Conservation (phyloP, 108 stramenopile genomes). For the Poteriospumella lacustris region DNA sequence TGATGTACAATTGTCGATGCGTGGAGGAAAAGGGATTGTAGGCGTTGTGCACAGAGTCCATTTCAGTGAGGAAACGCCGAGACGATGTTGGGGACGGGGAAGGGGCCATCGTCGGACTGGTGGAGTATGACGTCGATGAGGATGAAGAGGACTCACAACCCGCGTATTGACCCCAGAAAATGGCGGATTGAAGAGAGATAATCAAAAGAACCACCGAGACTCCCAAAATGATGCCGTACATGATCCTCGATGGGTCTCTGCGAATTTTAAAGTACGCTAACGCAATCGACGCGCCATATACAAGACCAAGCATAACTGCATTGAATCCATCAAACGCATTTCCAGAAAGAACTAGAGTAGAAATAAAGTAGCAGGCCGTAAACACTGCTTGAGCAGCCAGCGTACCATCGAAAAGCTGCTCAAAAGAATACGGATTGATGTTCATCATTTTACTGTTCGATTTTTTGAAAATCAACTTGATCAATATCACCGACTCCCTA, state of each 20-base stretch:
- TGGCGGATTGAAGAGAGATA: neutral
- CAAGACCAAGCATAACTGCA: neutral
- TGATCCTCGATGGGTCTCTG: neutral
- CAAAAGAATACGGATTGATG: no score
- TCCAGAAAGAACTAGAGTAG: neutral
- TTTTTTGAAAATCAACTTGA: no score
- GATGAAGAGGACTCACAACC: no score
- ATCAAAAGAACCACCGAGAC: neutral
- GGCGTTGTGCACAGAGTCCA: no score
- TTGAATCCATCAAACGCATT: neutral
- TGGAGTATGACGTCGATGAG: no score
- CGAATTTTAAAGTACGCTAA: neutral
- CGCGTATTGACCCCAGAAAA: neutral
- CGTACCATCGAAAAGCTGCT: no score
- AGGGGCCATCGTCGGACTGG: no score
- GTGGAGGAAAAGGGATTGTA: neutral
- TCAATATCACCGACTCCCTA: no score
- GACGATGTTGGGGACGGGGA: no score
- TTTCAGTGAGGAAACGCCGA: no score
- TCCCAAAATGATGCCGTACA: neutral
- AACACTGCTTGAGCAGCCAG: neutral
- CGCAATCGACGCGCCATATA: neutral
- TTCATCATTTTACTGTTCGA: no score
- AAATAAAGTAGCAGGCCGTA: neutral
- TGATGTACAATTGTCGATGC: neutral